Percentiles rank a stretch among this genome's conserved stretches.
Evolutionary conservation across 2,329 filamentous ascomycete species (phyloP).

Genomic region (Neopestalotiopsis clavispora): DNA sequence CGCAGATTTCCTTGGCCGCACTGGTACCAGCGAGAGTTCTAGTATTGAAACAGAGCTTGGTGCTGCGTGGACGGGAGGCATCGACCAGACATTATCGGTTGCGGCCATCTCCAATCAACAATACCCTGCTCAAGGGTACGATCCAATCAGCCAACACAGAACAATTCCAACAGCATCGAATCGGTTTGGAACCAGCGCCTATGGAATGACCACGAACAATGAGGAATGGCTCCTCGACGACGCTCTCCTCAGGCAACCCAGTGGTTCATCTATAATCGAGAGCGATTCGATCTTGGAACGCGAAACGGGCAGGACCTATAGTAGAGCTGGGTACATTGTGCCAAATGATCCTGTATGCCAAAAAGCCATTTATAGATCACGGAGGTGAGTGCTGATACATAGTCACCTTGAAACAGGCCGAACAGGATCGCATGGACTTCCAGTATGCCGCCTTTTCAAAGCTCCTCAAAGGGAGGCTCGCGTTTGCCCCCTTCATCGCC

Average conservation of each 20-base stretch:
- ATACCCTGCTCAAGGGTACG: background rate
- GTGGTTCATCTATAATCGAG: background rate
- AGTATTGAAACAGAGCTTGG: no score
- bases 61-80: no score
- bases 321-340: background rate
- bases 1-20: background rate
- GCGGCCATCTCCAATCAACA: background rate
- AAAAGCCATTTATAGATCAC: no score
- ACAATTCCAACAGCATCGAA: background rate
- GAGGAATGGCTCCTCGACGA: background rate
- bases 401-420: background rate
- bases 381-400: no score
- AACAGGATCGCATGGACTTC: slow-evolving; percentile 8
- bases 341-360: background rate
- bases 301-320: background rate
- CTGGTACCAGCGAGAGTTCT: background rate
- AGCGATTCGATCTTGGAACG: background rate
- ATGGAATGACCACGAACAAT: background rate
- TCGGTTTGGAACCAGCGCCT: background rate
- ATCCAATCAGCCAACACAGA: background rate
- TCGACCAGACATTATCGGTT: no score
- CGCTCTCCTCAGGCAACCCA: background rate
- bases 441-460: background rate
- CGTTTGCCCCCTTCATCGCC: background rate
- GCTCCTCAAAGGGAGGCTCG: background rate